A percentile compares a stretch with the other conserved stretches of the same genome.
Evolutionary conservation across 192 early-diverging fungal species (phyloP).

Genomic region (Entomortierella beljakovae): DNA sequence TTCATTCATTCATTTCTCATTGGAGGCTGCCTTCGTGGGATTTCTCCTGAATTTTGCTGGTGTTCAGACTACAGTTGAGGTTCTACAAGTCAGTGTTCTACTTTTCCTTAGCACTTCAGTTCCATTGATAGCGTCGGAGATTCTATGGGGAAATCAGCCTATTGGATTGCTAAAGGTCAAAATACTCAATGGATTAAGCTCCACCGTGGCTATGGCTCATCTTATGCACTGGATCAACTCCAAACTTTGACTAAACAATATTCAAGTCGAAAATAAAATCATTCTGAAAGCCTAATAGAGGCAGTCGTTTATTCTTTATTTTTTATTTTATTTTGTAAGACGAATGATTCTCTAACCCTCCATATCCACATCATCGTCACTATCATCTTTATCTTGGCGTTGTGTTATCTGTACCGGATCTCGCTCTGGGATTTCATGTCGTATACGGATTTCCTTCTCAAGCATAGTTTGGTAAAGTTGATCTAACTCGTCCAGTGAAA

Average conservation of each 20-base stretch:
- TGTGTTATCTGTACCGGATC: neutral
- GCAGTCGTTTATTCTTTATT: too few species aligned
- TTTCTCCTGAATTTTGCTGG: neutral
- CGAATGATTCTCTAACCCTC: neutral
- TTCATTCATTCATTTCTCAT: neutral
- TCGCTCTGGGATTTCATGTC: conserved; percentile 35
- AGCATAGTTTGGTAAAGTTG: conserved; percentile 49
- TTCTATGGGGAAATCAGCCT: neutral
- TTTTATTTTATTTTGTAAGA: too few species aligned
- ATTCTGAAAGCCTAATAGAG: too few species aligned
- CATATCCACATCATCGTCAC: neutral
- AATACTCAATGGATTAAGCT: neutral
- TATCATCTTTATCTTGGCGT: neutral
- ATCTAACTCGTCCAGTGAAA: conserved; percentile 38
- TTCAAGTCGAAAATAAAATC: neutral
- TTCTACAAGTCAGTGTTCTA: neutral
- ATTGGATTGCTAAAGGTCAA: neutral
- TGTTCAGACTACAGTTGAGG: neutral
- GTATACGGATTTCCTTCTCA: conserved; percentile 43
- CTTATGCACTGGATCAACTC: neutral
- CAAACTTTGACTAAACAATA: neutral
- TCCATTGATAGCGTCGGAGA: neutral
- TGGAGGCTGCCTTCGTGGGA: neutral
- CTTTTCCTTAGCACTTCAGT: neutral
- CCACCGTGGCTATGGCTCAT: neutral